These are phyloP conservation scores for Russula virescens DNA, from an alignment of 768 basidiomycete genomes.

Conservation along the genomic window DNA sequence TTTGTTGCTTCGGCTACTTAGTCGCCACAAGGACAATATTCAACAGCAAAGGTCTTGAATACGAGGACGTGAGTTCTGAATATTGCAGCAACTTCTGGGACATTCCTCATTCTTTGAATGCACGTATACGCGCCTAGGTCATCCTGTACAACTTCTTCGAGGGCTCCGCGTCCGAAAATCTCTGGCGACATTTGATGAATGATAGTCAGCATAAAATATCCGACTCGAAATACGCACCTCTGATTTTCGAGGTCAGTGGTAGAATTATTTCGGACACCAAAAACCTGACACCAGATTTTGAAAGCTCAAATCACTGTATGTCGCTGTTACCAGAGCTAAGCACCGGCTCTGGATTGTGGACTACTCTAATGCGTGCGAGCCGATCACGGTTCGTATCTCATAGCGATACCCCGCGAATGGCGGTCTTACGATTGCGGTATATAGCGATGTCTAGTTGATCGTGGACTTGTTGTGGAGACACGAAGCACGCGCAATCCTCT, in stretches of 20 bases:
- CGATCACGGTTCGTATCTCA: conserved; percentile 42
- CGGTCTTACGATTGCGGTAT: not conserved
- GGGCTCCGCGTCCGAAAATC: conserved; percentile 44
- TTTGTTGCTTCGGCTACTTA: not conserved
- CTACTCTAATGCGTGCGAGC: conserved; percentile 39
- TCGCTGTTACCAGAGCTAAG: conserved; percentile 63
- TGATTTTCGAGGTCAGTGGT: conserved; percentile 13
- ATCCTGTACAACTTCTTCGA: conserved; percentile 71
- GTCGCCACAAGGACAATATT: conserved; percentile 42
- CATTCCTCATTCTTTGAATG: not conserved
- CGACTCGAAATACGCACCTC: not conserved
- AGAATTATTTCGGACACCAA: not conserved
- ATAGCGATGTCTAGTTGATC: conserved; percentile 3
- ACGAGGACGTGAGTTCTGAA: conserved; percentile 48
- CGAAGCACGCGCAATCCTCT: not conserved
- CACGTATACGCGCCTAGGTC: conserved; percentile 39
- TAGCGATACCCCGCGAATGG: conserved; percentile 16
- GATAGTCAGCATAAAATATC: not conserved
- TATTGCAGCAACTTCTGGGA: not conserved
- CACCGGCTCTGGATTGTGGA: conserved; percentile 70
- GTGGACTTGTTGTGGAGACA: not conserved
- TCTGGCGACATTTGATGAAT: conserved; percentile 11
- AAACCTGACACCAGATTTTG: not conserved
- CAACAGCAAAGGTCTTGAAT: conserved; percentile 64
- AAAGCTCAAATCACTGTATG: conserved; percentile 64